Conservation (phyloP, 1,284 basidiomycete genomes). For the Phlebopus sp. region DNA sequence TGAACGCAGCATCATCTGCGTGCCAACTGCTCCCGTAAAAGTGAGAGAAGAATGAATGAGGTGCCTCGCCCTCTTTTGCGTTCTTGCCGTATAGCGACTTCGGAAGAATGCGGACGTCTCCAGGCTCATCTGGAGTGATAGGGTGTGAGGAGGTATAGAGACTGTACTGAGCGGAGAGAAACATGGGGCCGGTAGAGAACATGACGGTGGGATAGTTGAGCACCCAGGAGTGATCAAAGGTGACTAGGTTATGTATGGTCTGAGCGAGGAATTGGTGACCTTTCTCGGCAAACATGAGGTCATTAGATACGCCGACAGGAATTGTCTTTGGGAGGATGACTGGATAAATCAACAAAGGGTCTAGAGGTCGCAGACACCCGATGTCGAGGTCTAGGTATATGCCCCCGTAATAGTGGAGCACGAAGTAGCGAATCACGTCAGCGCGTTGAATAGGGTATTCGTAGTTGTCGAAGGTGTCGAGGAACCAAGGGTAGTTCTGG, state of each 20-base stretch:
- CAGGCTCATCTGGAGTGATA: slow-evolving; percentile 47
- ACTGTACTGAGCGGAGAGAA: slow-evolving; percentile 85
- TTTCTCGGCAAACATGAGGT: slow-evolving; percentile 91
- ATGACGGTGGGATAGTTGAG: slow-evolving; percentile 99
- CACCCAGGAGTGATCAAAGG: slow-evolving; percentile 93
- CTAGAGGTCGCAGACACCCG: slow-evolving; percentile 88
- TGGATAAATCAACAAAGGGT: slow-evolving; percentile 85
- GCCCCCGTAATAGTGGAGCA: slow-evolving; percentile 93
- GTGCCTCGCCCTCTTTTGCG: slow-evolving; percentile 78
- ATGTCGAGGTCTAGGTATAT: slow-evolving; percentile 98
- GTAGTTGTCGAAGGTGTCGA: slow-evolving; percentile 92
- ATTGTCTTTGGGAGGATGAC: slow-evolving; percentile 94
- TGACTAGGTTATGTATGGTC: slow-evolving; percentile 87
- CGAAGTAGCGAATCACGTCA: slow-evolving; percentile 97
- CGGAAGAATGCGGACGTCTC: slow-evolving; percentile 85
- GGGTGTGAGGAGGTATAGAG: slow-evolving; percentile 77
- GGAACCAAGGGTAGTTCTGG: slow-evolving; percentile 86
- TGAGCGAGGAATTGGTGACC: slow-evolving; percentile 89
- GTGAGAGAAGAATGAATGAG: slow-evolving; percentile 92
- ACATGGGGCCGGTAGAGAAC: slow-evolving; percentile 98
- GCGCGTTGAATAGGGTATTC: slow-evolving; percentile 94
- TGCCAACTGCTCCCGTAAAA: slow-evolving; percentile 98
- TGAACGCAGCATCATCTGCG: slow-evolving; percentile 90
- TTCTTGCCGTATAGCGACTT: slow-evolving; percentile 97
- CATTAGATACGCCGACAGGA: slow-evolving; percentile 96